Conservation (phyloP, 2,329 filamentous ascomycete species). For the Sclerotinia spermophila region DNA sequence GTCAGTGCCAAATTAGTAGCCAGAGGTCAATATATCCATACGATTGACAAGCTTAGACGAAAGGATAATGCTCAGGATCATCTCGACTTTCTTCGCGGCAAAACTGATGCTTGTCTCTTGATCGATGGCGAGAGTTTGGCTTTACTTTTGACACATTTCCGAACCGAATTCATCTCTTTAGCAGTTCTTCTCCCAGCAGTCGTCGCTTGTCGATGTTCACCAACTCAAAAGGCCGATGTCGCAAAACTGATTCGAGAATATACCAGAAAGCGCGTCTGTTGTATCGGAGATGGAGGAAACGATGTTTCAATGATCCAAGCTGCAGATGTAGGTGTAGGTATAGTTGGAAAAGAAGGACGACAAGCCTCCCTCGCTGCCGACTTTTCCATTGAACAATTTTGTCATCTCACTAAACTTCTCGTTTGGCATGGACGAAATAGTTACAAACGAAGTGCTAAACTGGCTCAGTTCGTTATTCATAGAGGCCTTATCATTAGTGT, state of each 20-base stretch:
- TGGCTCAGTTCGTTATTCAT: constrained; percentile 97
- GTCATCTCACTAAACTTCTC: constrained; percentile 90
- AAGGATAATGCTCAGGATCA: constrained; percentile 84
- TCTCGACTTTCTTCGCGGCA: constrained; percentile 82
- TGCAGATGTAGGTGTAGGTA: constrained; percentile 94
- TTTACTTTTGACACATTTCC: constrained; percentile 78
- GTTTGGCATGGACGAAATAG: constrained; percentile 98
- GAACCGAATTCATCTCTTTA: constrained; percentile 79
- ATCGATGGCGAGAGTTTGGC: constrained; percentile 91
- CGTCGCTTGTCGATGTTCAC: constrained; percentile 93
- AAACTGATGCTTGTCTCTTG: constrained; percentile 80
- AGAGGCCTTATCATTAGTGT: constrained; percentile 92
- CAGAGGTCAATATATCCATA: constrained; percentile 92
- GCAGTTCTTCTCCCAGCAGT: constrained; percentile 88
- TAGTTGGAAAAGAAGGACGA: constrained; percentile 94
- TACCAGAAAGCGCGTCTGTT: constrained; percentile 94
- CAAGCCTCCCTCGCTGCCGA: constrained; percentile 94
- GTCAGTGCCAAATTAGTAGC: constrained; percentile 92
- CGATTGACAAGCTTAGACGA: constrained; percentile 77
- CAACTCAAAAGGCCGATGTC: constrained; percentile 93
- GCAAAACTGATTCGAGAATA: constrained; percentile 84
- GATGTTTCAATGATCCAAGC: constrained; percentile 99
- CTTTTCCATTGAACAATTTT: constrained; percentile 94
- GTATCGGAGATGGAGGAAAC: constrained; percentile 96
- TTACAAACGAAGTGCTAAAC: constrained; percentile 92